These are phyloP conservation scores for Mycosphaerelloides madeirae DNA, from an alignment of 2,329 filamentous ascomycete genomes.

Conservation along the genomic window DNA sequence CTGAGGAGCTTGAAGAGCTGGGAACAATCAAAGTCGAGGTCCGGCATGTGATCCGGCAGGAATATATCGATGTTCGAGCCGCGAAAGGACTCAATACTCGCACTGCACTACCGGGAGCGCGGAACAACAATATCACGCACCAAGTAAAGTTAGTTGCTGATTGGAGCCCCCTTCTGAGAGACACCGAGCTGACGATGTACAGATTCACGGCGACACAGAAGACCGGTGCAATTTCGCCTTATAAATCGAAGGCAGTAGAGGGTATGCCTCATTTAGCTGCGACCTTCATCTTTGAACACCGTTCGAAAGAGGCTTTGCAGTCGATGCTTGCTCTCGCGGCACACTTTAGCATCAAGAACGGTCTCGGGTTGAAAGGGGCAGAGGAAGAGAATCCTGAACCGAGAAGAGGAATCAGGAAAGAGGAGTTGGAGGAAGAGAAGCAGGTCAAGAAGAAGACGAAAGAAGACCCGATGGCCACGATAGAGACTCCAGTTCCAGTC, in stretches of 20 bases:
- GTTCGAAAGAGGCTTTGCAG: neutral
- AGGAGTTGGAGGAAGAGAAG: neutral
- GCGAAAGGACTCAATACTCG: neutral
- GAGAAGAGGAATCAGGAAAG: too few relatives aligned
- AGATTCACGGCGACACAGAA: too few relatives aligned
- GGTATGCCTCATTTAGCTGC: neutral
- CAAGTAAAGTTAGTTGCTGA: neutral
- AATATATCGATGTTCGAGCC: conserved; percentile 2
- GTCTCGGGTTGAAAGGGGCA: too few relatives aligned
- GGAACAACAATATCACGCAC: conserved; percentile 1
- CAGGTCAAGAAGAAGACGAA: neutral
- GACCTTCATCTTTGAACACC: neutral
- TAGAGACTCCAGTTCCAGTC: too few relatives aligned
- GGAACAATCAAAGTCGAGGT: conserved; percentile 13
- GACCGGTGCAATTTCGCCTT: too few relatives aligned
- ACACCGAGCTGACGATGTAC: neutral
- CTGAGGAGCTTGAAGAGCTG: conserved; percentile 4
- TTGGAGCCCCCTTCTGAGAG: too few relatives aligned
- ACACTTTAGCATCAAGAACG: too few relatives aligned
- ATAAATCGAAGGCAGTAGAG: neutral
- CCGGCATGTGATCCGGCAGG: conserved; percentile 10
- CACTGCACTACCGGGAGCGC: neutral
- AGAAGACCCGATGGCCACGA: neutral
- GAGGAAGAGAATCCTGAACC: too few relatives aligned
- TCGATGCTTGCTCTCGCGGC: neutral